A percentile compares a stretch with the other conserved stretches of the same genome.
Conservation (phyloP, 805 yeast species). For the Candida ponderosae region DNA sequence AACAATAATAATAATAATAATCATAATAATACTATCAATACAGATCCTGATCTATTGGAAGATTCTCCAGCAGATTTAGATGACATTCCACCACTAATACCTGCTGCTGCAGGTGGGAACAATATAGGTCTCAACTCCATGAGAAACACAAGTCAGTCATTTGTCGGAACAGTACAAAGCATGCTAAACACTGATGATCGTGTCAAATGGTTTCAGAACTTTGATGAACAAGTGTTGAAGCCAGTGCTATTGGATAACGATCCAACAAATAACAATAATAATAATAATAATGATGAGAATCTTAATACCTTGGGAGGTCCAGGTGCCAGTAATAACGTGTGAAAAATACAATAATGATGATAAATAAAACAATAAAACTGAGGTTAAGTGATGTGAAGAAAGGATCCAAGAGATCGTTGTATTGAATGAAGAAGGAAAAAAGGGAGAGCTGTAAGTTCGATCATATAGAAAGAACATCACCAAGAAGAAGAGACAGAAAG, state of each 20-base stretch:
- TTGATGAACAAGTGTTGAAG: conserved; percentile 89
- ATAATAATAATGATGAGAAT: not conserved
- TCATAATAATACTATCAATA: too few species aligned
- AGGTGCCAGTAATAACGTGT: not conserved
- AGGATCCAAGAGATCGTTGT: too few species aligned
- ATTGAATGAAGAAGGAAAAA: too few species aligned
- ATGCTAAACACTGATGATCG: conserved; percentile 55
- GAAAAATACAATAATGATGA: conserved; percentile 1
- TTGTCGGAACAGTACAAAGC: conserved; percentile 17
- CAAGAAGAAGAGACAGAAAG: too few species aligned
- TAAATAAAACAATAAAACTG: too few species aligned
- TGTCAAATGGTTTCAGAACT: conserved; percentile 85
- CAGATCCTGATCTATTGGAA: conserved; percentile 3
- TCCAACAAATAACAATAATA: conserved; percentile 8
- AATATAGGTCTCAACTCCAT: not conserved
- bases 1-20: conserved; percentile 17
- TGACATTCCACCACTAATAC: conserved; percentile 19
- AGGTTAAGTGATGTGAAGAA: too few species aligned
- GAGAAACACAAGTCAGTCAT: conserved; percentile 1
- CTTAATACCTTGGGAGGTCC: not conserved
- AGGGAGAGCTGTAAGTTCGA: too few species aligned
- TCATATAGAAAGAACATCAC: too few species aligned
- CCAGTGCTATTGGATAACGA: conserved; percentile 75
- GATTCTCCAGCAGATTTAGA: conserved; percentile 13
- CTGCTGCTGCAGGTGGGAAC: conserved; percentile 3